A percentile compares a stretch with the other conserved stretches of the same genome.
Evolutionary conservation across 371 early-diverging fungal genomes (phyloP).

Genomic region (Phascolomyces articulosus): DNA sequence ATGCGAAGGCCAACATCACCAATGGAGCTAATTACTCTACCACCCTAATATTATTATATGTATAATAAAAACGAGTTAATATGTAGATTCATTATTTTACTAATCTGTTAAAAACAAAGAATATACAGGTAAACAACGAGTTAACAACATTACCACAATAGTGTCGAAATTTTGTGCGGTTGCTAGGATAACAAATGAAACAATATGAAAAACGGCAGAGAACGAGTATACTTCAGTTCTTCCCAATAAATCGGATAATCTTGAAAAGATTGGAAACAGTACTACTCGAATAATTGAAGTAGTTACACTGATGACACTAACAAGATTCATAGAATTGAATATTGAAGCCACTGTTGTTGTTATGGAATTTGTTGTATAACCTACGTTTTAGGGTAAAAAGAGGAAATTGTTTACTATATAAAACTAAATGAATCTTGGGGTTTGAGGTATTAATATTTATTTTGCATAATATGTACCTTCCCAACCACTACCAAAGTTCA

Average conservation of each 20-base stretch:
- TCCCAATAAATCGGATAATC: constrained; percentile 27
- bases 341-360: constrained; percentile 25
- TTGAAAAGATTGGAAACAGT: constrained; percentile 28
- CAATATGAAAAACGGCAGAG: constrained; percentile 18
- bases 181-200: constrained; percentile 23
- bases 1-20: constrained; percentile 34
- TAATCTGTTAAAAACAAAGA: neutral
- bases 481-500: constrained; percentile 13
- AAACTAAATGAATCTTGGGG: no score
- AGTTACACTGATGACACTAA: constrained; percentile 33
- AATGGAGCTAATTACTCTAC: constrained; percentile 37
- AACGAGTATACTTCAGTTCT: constrained; percentile 19
- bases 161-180: constrained; percentile 19
- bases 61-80: neutral
- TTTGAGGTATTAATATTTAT: no score
- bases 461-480: constrained; percentile 6
- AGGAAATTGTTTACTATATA: no score
- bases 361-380: constrained; percentile 14
- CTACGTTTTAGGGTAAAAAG: no score
- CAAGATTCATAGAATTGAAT: constrained; percentile 24
- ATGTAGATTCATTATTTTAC: no score
- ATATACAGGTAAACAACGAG: no score
- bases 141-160: constrained; percentile 17
- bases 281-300: constrained; percentile 27
- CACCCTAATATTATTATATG: constrained; percentile 20